These are phyloP conservation scores for Fraxinus floribunda DNA, from an alignment of 305 asterid species.

Conservation along the genomic window DNA sequence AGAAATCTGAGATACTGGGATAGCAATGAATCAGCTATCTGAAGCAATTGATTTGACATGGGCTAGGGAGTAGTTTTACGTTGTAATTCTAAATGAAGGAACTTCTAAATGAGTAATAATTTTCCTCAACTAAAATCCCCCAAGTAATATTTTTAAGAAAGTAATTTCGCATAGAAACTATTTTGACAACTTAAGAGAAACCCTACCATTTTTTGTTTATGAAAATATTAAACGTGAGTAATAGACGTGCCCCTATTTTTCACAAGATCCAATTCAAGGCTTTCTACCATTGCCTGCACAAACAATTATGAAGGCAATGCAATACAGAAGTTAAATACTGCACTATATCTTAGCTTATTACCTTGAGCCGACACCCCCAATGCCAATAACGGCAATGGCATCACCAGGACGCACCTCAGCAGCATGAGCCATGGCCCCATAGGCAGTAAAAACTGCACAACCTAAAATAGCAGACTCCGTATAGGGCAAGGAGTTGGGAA, in stretches of 20 bases:
- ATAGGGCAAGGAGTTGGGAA: conserved; percentile 80
- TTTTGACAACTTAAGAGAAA: not conserved
- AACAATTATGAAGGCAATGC: conserved; percentile 2
- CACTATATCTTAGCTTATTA: conserved; percentile 28
- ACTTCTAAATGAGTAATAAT: not conserved
- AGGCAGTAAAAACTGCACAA: conserved; percentile 97
- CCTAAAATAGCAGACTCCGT: conserved; percentile 92
- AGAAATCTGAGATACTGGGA: not conserved
- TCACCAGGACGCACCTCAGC: conserved; percentile 90
- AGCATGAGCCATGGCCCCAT: conserved; percentile 99
- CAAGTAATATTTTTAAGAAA: not conserved
- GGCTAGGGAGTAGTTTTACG: not conserved
- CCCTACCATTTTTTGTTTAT: not conserved
- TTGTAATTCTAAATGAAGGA: not conserved
- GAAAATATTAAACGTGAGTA: not conserved
- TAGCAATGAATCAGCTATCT: not conserved
- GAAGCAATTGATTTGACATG: not conserved
- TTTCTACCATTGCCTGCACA: conserved; percentile 3
- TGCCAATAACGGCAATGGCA: conserved; percentile 90
- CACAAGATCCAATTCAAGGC: conserved; percentile 14
- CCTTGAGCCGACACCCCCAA: conserved; percentile 99
- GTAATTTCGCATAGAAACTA: not conserved
- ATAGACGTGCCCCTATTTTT: not conserved
- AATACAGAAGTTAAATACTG: not conserved
- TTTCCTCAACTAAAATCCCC: not conserved